phyloP scores from a whole-genome alignment of 192 early-diverging fungal genomes.

The Coemansia sp. region DNA sequence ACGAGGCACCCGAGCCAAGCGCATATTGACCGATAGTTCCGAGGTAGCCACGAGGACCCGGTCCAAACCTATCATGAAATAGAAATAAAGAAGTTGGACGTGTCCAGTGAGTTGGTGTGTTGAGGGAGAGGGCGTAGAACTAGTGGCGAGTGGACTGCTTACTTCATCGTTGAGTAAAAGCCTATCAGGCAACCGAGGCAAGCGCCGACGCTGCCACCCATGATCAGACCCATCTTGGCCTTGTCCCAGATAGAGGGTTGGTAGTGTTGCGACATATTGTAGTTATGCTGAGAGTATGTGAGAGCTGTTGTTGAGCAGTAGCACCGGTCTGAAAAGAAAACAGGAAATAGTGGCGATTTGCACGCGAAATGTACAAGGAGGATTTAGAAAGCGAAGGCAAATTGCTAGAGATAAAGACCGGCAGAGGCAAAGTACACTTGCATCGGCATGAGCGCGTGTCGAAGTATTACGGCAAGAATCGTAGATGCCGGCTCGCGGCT shows the following conservation, averaged over 20 bases:
- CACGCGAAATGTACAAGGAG: neutral
- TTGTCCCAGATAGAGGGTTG: conserved; percentile 58
- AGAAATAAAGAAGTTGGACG: neutral
- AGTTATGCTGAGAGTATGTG: neutral
- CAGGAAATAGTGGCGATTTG: neutral
- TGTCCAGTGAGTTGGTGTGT: neutral
- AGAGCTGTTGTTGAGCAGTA: neutral
- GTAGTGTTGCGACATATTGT: conserved; percentile 42
- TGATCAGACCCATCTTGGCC: conserved; percentile 59
- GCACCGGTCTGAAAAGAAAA: neutral
- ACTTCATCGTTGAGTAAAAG: conserved; percentile 60
- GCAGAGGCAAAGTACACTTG: neutral
- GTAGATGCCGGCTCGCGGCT: neutral
- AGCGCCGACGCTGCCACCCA: conserved; percentile 57
- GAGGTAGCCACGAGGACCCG: conserved; percentile 70
- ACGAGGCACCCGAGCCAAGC: conserved; percentile 75
- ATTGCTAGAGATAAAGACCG: neutral
- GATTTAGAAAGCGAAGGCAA: neutral
- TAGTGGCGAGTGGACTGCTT: conserved; percentile 6
- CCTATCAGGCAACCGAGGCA: conserved; percentile 59
- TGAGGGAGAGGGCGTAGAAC: neutral
- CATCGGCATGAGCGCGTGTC: conserved; percentile 15
- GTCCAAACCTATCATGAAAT: conserved; percentile 61
- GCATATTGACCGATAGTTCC: conserved; percentile 74
- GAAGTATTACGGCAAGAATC: conserved; percentile 3